Evolutionary conservation across 2,329 filamentous ascomycete species (phyloP), one percentile per base, ranked within the genome.

Genomic region (Aspergillus sp.): DNA sequence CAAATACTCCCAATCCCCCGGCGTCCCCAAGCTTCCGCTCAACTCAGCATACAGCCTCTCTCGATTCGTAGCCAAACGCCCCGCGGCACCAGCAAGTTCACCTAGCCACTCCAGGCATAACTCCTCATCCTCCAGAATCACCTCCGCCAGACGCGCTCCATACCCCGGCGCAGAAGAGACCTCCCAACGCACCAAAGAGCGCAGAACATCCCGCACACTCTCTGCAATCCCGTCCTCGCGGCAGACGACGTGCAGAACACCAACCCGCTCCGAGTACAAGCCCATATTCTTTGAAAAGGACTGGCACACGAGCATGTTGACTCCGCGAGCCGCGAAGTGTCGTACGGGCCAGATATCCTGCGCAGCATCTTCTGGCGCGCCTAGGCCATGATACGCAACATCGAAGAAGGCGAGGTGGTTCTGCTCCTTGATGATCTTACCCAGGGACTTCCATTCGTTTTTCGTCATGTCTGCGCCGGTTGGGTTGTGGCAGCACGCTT

Each of bases 401-500:
- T 97, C 93, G 77, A 97, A 96, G 82, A 96, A 93, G 67, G 90
- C 90, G 76, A 96, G 93, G 73, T 93, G 90, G 61, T 84, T 85
- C 79, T 89, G 91, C 67, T 83, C 7, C 22, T 73, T 66, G 71
- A 96, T 84, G 27, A 96, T 73, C 22, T 81, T 76, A 34, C 90
- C 89, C 51, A 96, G 83, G 77, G 91, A 83, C 73, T 86, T 88
- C 93, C 92, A 96, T 78, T 96, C 91, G 45, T 90, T 87, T 61
- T 86, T 79, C 17, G 90, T 93, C 6, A 90, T 89, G 76, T 96
- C 93, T 59, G 96, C 89, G 51, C 93, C 92, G 0, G 93, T 97
- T n/a, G 93, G 93, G 79, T 96, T 97, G 80, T 96, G 92, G 15
- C 93, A 93, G 73, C 93, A 97, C 57, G 91, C 89, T 76, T 96